Base-by-base conservation (phyloP, 345 rosid genomes). In the Citrus mangshanensis region DNA sequence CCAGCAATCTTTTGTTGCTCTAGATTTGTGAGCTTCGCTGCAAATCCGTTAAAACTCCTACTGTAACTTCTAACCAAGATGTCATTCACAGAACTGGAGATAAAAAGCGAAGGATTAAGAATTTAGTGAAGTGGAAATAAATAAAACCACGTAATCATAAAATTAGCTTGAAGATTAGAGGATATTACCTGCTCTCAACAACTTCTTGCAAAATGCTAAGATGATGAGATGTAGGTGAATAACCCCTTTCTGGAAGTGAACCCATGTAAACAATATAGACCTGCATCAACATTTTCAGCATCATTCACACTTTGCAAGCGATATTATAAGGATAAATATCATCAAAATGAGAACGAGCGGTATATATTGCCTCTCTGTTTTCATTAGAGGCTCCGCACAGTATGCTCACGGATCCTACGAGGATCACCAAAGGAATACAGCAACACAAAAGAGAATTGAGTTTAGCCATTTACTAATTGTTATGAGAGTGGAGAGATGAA, bases 41-140 rank as follows among this genome's bases (percentile, higher is more conserved):
- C 89, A 82, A 88, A 86, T 49, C 88, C 91, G 68, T 83, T 85
- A 78, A 88, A 88, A 60, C 91, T 88, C 80, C 79, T 81, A 13
- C 2, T 59, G 77, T 86, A 85, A 69, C 88, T 86, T 67, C 77
- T 81, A 34, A 87, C 37, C 76, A 87, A 22, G 8, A 61, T 12
- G 38, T 70, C 64, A 35, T 69, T 72, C 10, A 19, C 27, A 56
- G 75, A 69, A 16, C 83, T 84, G 56, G 56, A 51, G 56, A 72
- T 51, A 27, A 9, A 67, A 30, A 3, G 6, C 4, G 56, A 51
- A 51, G 5, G 56, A 51, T 51, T 4, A 16, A 51, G 7, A 51
- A 14, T 24, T 59, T 59, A 59, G 63, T 8, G 63, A 6, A 58
- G 1, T 59, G 63, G 63, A 24, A 59, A 24, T 24, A 24, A 22